These are phyloP conservation scores for Suillus hirtellus DNA, from an alignment of 768 basidiomycete genomes.

Conservation along the genomic window DNA sequence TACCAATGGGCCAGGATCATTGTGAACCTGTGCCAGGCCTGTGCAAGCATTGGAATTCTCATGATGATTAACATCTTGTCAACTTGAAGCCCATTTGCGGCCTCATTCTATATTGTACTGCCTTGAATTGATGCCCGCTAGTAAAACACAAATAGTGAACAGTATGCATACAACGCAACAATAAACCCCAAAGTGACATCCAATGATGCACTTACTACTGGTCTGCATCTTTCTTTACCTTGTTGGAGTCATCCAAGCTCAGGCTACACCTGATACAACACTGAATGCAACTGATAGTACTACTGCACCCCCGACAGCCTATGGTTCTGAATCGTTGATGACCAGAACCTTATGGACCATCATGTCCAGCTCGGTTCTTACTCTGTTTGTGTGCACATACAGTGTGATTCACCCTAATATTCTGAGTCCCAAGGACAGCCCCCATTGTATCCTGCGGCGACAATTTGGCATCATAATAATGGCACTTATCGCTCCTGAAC, in stretches of 20 bases:
- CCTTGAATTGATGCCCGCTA: too few relatives aligned
- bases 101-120: too few relatives aligned
- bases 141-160: too few relatives aligned
- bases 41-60: too few relatives aligned
- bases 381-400: conserved; percentile 28
- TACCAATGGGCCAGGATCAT: too few relatives aligned
- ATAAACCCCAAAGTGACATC: too few relatives aligned
- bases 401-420: conserved; percentile 29
- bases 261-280: not conserved
- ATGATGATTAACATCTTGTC: too few relatives aligned
- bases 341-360: conserved; percentile 25
- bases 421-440: conserved; percentile 9
- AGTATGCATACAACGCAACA: too few relatives aligned
- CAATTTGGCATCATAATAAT: conserved; percentile 16
- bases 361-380: conserved; percentile 25
- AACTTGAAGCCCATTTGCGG: too few relatives aligned
- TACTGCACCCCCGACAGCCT: not conserved
- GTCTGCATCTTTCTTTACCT: not conserved
- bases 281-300: too few relatives aligned
- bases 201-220: not conserved
- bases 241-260: not conserved
- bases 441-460: not conserved
- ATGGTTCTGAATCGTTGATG: not conserved
- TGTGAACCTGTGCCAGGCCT: too few relatives aligned
- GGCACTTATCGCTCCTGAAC: conserved; percentile 25